Base-by-base conservation (phyloP, 2,329 filamentous ascomycete species). In the Fusarium buharicum region DNA sequence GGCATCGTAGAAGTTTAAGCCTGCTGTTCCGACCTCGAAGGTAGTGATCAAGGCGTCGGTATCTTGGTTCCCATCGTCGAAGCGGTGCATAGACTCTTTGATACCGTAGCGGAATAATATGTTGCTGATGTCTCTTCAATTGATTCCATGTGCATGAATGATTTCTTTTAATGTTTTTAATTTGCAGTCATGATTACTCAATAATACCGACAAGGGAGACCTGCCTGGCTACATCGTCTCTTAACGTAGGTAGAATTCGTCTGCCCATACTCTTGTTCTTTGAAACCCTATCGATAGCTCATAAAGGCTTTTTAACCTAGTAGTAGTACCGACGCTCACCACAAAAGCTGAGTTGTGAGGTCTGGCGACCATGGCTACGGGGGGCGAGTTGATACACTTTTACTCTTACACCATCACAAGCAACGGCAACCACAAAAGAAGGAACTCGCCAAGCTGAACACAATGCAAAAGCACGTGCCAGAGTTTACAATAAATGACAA, bases 11-110 rank as follows among this genome's bases (percentile, higher is more conserved):
- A 50, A 55, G 0, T 11, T 24, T 1, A 6, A 7, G 1, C 30
- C 17, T 16, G 2, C 14, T 4, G 14, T 36, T 2, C 48, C 13
- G 2, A 14, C 7, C 6, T 11, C 13, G 4, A 37, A 55, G 1
- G 51, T 51, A 5, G 45, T 50, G 22, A 55, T 38, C 6, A 55
- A 6, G 2, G 4, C 46, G 7, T 55, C 47, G 9, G 20, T 22
- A 0, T 4, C 10, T 3, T 31, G 13, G 1, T 11, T 5, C 0
- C 3, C 1, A 3, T 38, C 24, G 24, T 43, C 51, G 31, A 51
- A 55, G 3, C 9, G 2, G 4, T 1, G 1, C 11, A 17, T 12
- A 17, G 13, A 9, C 0, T 3, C 1, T 3, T 3, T 28, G 24
- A 1, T 44, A 1, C 38, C 30, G 1, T 10, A 2, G 4, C 9